Evolutionary conservation across 78 protist genomes (phyloP).

Genomic region (Dictyostelium capitatum): DNA sequence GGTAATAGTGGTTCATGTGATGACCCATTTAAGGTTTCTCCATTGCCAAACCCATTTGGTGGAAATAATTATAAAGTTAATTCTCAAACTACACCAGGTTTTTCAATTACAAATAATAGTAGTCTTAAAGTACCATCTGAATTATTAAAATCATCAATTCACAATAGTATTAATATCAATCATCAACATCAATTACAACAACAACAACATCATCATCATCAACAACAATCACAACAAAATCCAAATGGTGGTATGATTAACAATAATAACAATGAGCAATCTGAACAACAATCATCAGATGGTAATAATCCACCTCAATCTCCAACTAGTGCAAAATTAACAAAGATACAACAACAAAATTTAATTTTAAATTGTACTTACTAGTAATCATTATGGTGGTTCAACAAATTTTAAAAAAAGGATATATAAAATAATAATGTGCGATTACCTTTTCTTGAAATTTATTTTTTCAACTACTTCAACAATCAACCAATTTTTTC

Average conservation of each 20-base stretch:
- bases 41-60: slow-evolving; percentile 73
- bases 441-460: slow-evolving; percentile 28
- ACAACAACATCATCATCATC: neutral
- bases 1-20: neutral
- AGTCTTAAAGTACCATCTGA: slow-evolving; percentile 71
- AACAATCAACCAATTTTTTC: neutral
- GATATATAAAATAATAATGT: slow-evolving; percentile 2
- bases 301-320: slow-evolving; percentile 5
- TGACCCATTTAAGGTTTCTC: neutral
- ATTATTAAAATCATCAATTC: slow-evolving; percentile 35
- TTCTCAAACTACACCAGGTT: slow-evolving; percentile 16
- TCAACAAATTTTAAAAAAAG: neutral
- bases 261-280: neutral
- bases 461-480: neutral
- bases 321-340: neutral
- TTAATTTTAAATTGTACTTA: slow-evolving; percentile 79
- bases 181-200: neutral
- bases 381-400: neutral
- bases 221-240: slow-evolving; percentile 8
- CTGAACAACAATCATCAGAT: neutral
- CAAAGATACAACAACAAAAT: slow-evolving; percentile 77
- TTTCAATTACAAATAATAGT: slow-evolving; percentile 15
- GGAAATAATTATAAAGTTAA: neutral
- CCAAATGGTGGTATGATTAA: neutral
- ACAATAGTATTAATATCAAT: neutral